Base-by-base conservation (phyloP, 352 stramenopile genomes). In the Phytophthora sp. region DNA sequence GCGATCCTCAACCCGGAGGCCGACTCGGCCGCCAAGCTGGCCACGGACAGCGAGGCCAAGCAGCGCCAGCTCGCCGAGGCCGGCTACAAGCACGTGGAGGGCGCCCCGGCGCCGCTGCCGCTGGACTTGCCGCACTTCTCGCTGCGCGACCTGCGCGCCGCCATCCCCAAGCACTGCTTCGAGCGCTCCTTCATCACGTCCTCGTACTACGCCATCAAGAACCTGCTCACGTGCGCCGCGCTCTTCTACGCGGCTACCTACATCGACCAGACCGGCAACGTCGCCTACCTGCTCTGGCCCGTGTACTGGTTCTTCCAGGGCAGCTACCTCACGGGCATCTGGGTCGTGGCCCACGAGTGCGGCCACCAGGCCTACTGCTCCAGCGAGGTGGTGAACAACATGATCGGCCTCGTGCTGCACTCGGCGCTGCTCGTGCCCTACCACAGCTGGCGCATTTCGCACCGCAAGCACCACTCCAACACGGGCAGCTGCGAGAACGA, bases 271-370 rank as follows among this genome's bases (percentile, higher is more conserved):
- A 57, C 42, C 7, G 82, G 72, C 44, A 54, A 75, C n/a, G 58
- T 80, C 28, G 76, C 92, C 6, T 77, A 62, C 11, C 74, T 87
- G 58, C 83, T 94, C 32, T 99, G 97, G 97, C 83, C 89, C 3
- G 59, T 94, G 39, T 99, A 99, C 81, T 98, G 95, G 78, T 99
- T 99, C 77, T 93, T 97, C 74, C 96, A 99, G 84, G 97, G 97
- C 66, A 97, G 86, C 56, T 98, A 99, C 66, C 79, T 98, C 46
- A 99, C 97, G 37, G 97, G 97, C 41, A 89, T 99, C 32, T 99
- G 97, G 97, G 96, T 99, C 27, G 69, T 99, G 9, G 97, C 93
- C 0, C 97, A 99, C 72, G 97, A 99, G 72, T 99, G 97, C 70
- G 97, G 97, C 41, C 97, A 99, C 79, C 94, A 98, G 69, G 91